phyloP scores from a whole-genome alignment of 768 basidiomycete species.

The Imleria badia region DNA sequence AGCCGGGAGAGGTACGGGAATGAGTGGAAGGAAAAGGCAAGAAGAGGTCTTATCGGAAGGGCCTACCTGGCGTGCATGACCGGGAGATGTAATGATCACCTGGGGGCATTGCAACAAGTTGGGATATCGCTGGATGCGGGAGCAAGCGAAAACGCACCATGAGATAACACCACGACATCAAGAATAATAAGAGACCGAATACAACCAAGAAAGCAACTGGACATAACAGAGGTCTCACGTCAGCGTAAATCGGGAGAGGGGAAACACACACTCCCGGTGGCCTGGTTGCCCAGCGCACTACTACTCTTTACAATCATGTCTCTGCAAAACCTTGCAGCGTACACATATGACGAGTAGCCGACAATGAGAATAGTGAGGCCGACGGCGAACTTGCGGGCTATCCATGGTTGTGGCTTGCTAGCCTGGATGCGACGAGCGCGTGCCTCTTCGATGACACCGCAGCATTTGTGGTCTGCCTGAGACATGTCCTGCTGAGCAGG shows the following conservation, averaged over 20 bases:
- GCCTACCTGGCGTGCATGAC: constrained; percentile 65
- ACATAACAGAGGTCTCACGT: constrained; percentile 1
- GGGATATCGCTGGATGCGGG: background rate
- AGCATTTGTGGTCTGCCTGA: constrained; percentile 32
- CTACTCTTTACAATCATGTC: constrained; percentile 58
- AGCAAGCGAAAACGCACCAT: constrained; percentile 46
- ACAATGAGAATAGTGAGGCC: constrained; percentile 57
- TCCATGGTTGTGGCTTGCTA: constrained; percentile 65
- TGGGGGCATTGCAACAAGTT: constrained; percentile 26
- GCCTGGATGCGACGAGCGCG: constrained; percentile 39
- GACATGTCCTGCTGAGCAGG: constrained; percentile 16
- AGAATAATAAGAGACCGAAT: constrained; percentile 61
- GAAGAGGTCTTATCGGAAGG: background rate
- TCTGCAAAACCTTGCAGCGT: constrained; percentile 67
- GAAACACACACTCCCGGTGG: constrained; percentile 63
- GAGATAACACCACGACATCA: constrained; percentile 78
- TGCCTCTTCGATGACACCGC: constrained; percentile 55
- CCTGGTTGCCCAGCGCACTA: constrained; percentile 46
- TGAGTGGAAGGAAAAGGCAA: constrained; percentile 2
- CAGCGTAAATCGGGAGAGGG: background rate
- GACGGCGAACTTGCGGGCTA: constrained; percentile 67
- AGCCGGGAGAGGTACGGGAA: constrained; percentile 1
- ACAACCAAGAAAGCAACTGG: constrained; percentile 67
- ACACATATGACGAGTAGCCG: constrained; percentile 75
- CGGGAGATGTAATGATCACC: constrained; percentile 68